Conservation (phyloP, 768 basidiomycete genomes). For the Auricularia sp. region DNA sequence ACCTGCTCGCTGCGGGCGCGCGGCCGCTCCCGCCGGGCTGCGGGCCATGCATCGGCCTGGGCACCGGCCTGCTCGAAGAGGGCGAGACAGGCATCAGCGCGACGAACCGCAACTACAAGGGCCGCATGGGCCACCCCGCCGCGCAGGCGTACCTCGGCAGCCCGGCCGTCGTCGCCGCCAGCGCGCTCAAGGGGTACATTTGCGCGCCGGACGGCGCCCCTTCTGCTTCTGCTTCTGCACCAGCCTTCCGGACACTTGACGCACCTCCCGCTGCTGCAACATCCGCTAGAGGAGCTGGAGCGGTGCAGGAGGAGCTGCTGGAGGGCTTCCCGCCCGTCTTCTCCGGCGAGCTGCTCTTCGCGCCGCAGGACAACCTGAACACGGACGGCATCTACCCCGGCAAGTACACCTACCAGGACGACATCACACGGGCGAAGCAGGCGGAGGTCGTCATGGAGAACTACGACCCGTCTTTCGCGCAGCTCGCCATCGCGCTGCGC, state of each 20-base stretch:
- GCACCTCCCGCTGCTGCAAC: conserved; percentile 12
- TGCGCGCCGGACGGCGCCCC: conserved; percentile 51
- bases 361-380: conserved; percentile 94
- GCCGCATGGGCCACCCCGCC: conserved; percentile 93
- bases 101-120: conserved; percentile 98
- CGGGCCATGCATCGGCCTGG: conserved; percentile 96
- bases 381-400: conserved; percentile 99
- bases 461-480: conserved; percentile 84
- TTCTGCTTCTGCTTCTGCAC: neutral
- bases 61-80: conserved; percentile 84
- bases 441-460: conserved; percentile 99
- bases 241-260: conserved; percentile 14
- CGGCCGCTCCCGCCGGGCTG: conserved; percentile 91
- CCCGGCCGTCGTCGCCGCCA: conserved; percentile 94
- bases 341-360: conserved; percentile 77
- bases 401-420: conserved; percentile 98
- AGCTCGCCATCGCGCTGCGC: conserved; percentile 47
- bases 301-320: conserved; percentile 52
- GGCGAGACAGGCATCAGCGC: conserved; percentile 95
- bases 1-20: conserved; percentile 78
- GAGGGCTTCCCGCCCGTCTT: conserved; percentile 78
- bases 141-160: conserved; percentile 93
- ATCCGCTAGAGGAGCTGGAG: conserved; percentile 14
- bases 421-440: conserved; percentile 89
- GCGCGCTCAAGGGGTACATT: conserved; percentile 86